These are phyloP conservation scores for Scedosporium minutisporum DNA, from an alignment of 2,329 filamentous ascomycete genomes.

Conservation along the genomic window DNA sequence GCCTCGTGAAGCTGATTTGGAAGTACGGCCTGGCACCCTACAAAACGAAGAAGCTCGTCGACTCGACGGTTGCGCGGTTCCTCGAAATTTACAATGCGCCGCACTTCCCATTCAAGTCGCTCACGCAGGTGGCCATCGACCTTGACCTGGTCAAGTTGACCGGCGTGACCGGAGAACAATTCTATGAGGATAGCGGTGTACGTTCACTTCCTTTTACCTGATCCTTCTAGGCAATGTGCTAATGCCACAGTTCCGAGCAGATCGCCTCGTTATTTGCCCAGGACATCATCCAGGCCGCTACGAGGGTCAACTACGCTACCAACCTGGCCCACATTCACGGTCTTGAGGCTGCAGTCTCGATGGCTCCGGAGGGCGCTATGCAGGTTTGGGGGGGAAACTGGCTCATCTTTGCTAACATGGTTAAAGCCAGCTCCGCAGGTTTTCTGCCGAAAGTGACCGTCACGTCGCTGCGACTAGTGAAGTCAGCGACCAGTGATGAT, in stretches of 20 bases:
- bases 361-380: slow-evolving; percentile 79
- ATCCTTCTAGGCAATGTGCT: neutral
- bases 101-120: slow-evolving; percentile 72
- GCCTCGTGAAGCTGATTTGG: slow-evolving; percentile 70
- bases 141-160: slow-evolving; percentile 59
- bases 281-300: slow-evolving; percentile 83
- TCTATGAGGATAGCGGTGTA: slow-evolving; percentile 55
- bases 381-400: slow-evolving; percentile 80
- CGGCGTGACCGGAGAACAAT: slow-evolving; percentile 62
- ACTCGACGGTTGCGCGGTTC: slow-evolving; percentile 61
- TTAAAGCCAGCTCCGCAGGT: slow-evolving; percentile 51
- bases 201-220: neutral
- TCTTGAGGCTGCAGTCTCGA: slow-evolving; percentile 81
- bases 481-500: slow-evolving; percentile 27
- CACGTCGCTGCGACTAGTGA: slow-evolving; percentile 42
- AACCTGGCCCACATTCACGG: slow-evolving; percentile 83
- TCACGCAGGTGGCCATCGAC: slow-evolving; percentile 58
- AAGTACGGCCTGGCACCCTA: slow-evolving; percentile 75
- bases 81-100: slow-evolving; percentile 71
- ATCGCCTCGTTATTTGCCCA: slow-evolving; percentile 59
- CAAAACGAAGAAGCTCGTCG: slow-evolving; percentile 62
- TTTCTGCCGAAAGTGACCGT: slow-evolving; percentile 61
- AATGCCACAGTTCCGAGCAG: slow-evolving; percentile 16
- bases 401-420: slow-evolving; percentile 83
- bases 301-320: slow-evolving; percentile 88